phyloP scores from a whole-genome alignment of 768 basidiomycete genomes.

The Termitomyces sp. region DNA sequence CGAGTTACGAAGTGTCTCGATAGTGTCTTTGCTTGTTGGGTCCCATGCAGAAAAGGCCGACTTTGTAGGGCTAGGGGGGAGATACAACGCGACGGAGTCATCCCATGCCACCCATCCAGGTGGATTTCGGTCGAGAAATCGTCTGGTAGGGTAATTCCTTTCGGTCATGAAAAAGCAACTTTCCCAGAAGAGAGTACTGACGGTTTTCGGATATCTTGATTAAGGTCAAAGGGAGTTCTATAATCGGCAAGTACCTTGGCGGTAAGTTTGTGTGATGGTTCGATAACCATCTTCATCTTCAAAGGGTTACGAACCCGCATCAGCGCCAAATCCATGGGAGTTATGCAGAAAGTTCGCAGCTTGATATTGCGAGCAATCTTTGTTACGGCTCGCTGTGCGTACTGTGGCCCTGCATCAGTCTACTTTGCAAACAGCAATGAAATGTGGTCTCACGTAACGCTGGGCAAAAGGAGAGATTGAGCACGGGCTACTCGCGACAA shows the following conservation, averaged over 20 bases:
- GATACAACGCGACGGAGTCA: constrained; percentile 40
- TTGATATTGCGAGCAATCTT: constrained; percentile 78
- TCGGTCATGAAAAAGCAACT: background rate
- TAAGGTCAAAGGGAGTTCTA: constrained; percentile 43
- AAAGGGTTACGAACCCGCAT: constrained; percentile 68
- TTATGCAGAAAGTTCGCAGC: constrained; percentile 64
- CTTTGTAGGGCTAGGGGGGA: constrained; percentile 41
- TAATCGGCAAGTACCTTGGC: constrained; percentile 54
- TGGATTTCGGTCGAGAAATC: constrained; percentile 53
- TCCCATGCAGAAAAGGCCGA: constrained; percentile 66
- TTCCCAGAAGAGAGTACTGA: constrained; percentile 27
- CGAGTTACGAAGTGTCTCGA: constrained; percentile 49
- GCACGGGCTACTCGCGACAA: background rate
- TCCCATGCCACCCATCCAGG: constrained; percentile 74
- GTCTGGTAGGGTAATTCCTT: constrained; percentile 26
- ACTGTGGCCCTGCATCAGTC: constrained; percentile 33
- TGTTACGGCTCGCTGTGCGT: constrained; percentile 72
- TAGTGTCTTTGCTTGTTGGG: constrained; percentile 41
- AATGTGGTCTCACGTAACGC: constrained; percentile 51
- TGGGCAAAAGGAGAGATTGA: constrained; percentile 19
- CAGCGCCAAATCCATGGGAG: constrained; percentile 56
- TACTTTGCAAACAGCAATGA: background rate
- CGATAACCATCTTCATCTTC: constrained; percentile 44
- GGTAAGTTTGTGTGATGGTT: constrained; percentile 52
- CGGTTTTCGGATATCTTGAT: constrained; percentile 35